These are phyloP conservation scores for Nicotiana rustica DNA, from an alignment of 305 asterid genomes.

Conservation along the genomic window DNA sequence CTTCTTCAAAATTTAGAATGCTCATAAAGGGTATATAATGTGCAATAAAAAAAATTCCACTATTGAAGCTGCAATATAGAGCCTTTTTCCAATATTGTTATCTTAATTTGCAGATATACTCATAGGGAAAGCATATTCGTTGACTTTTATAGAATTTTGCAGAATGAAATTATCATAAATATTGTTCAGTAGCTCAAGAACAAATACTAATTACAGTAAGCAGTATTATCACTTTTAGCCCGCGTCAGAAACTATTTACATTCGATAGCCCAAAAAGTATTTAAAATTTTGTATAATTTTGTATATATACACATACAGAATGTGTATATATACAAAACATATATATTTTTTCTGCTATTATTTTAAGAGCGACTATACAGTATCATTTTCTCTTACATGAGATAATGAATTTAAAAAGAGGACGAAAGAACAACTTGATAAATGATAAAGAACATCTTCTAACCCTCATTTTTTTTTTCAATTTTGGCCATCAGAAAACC, in stretches of 20 bases:
- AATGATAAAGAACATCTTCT: not conserved
- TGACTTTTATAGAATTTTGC: not conserved
- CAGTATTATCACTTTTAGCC: too few relatives aligned
- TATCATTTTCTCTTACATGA: too few relatives aligned
- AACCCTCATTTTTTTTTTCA: not conserved
- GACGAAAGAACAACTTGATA: not conserved
- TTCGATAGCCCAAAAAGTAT: too few relatives aligned
- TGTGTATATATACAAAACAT: too few relatives aligned
- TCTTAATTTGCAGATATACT: not conserved
- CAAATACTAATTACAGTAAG: not conserved
- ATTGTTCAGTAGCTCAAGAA: slow-evolving; percentile 6
- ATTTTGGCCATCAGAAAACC: not conserved
- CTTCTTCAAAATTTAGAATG: not conserved
- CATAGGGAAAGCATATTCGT: not conserved
- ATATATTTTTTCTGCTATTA: too few relatives aligned
- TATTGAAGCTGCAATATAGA: not conserved
- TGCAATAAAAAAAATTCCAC: not conserved
- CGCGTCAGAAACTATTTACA: too few relatives aligned
- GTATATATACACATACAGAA: too few relatives aligned
- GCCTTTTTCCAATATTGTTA: not conserved
- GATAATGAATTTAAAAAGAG: not conserved
- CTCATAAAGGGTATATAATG: not conserved
- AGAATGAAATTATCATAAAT: not conserved
- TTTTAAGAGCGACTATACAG: too few relatives aligned
- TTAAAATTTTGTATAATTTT: too few relatives aligned